Conservation (phyloP, 768 basidiomycete genomes). For the Boletellus ananiceps region DNA sequence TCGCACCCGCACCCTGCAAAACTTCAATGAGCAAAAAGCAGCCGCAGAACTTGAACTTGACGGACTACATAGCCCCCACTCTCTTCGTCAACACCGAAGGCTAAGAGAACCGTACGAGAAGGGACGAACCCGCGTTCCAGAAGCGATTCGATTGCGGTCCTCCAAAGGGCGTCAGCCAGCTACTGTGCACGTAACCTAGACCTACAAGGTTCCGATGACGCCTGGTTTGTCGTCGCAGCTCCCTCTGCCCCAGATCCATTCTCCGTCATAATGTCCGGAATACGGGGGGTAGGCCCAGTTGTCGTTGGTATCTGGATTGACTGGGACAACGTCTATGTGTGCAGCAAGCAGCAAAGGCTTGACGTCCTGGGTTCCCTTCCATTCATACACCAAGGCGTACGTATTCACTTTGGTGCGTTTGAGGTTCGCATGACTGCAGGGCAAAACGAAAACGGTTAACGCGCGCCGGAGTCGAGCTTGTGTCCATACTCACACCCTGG, state of each 20-base stretch:
- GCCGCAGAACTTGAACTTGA: not conserved
- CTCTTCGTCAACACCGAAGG: conserved; percentile 46
- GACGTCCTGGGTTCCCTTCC: conserved; percentile 48
- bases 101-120: conserved; percentile 30
- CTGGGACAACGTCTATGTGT: conserved; percentile 51
- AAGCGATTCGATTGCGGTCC: conserved; percentile 26
- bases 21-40: not conserved
- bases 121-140: conserved; percentile 29
- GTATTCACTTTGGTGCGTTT: conserved; percentile 54
- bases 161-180: not conserved
- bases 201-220: conserved; percentile 34
- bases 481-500: conserved; percentile 44
- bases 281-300: conserved; percentile 49
- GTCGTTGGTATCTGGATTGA: conserved; percentile 39
- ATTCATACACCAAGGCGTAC: conserved; percentile 57
- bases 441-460: not conserved
- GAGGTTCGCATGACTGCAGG: conserved; percentile 42
- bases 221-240: conserved; percentile 42
- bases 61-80: conserved; percentile 36
- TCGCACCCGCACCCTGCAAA: conserved; percentile 38
- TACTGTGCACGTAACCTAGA: not conserved
- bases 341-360: conserved; percentile 54
- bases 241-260: conserved; percentile 48
- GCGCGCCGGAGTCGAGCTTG: not conserved
- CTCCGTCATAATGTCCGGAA: conserved; percentile 43